These are phyloP conservation scores for Aspergillus japonicus DNA, from an alignment of 2,329 filamentous ascomycete species.

Conservation along the genomic window DNA sequence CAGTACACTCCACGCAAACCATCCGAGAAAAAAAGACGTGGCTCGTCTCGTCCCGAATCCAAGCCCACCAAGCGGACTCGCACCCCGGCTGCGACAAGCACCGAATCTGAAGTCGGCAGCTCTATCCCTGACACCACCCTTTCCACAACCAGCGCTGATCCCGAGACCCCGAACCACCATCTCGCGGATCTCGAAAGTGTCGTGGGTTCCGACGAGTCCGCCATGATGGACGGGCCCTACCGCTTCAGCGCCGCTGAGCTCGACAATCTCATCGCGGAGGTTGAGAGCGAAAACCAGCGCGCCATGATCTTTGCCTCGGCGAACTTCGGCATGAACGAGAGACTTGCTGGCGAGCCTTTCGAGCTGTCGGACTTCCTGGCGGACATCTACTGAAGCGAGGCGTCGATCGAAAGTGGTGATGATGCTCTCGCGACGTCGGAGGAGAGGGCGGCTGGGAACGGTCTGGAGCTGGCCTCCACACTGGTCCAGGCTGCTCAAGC, in stretches of 20 bases:
- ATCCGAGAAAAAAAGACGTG: conserved; percentile 47
- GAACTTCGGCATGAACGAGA: conserved; percentile 9
- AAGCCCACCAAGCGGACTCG: conserved; percentile 10
- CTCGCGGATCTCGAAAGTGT: background rate
- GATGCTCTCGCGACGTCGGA: background rate
- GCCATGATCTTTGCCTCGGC: conserved; percentile 5
- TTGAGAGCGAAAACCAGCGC: conserved; percentile 5
- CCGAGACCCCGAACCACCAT: background rate
- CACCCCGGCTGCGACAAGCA: conserved; percentile 7
- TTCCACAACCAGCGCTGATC: background rate
- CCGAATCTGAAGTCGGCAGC: conserved; percentile 9
- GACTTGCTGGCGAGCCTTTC: conserved; percentile 15
- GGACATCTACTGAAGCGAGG: conserved; percentile 14
- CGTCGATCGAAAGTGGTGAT: background rate
- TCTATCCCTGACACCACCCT: conserved; percentile 7
- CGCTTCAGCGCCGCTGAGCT: background rate
- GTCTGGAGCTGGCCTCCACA: background rate
- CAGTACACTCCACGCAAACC: conserved; percentile 50
- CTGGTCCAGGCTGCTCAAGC: background rate
- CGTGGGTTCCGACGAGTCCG: background rate
- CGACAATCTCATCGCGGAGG: conserved; percentile 19
- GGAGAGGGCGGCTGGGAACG: background rate
- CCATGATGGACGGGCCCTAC: background rate
- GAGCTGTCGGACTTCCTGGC: conserved; percentile 22
- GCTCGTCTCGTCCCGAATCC: conserved; percentile 31